Percentiles rank a stretch among this genome's conserved stretches.
Evolutionary conservation across 371 early-diverging fungal genomes (phyloP).

Genomic region (Blastocladiella emersonii): DNA sequence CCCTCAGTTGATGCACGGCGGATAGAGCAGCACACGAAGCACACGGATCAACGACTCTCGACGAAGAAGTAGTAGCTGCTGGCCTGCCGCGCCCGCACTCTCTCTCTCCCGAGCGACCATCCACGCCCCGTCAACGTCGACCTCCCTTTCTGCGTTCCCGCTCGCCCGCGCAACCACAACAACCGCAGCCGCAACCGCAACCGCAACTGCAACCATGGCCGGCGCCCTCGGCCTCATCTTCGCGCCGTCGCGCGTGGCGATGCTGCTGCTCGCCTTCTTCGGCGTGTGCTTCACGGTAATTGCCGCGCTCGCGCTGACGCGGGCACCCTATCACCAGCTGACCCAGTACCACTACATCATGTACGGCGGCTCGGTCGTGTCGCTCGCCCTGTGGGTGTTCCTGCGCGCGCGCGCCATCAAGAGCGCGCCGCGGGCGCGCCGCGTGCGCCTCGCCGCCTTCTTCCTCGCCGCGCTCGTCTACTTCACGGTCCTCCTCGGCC

Average conservation of each 20-base stretch:
- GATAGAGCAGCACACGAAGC: too few species aligned
- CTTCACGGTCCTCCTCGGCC: background rate
- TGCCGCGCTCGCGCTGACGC: background rate
- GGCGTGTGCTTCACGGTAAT: background rate
- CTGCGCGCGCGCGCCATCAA: background rate
- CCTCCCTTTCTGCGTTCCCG: too few species aligned
- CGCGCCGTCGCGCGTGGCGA: background rate
- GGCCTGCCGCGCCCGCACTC: too few species aligned
- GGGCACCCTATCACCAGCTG: background rate
- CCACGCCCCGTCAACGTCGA: too few species aligned
- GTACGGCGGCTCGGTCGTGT: background rate
- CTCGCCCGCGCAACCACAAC: too few species aligned
- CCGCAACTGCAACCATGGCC: too few species aligned
- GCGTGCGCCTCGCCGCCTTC: background rate
- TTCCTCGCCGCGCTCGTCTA: background rate
- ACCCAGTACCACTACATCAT: background rate
- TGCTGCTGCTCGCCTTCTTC: background rate
- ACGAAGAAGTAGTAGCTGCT: too few species aligned
- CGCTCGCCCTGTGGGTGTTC: background rate
- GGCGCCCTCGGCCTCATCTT: background rate
- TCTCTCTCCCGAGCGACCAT: too few species aligned
- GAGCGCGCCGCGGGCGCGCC: background rate
- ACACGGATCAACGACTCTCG: too few species aligned
- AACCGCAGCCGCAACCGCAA: too few species aligned
- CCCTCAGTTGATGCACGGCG: too few species aligned